Conservation (phyloP, 306 rosid species). For the Trichosanthes cucumerina region DNA sequence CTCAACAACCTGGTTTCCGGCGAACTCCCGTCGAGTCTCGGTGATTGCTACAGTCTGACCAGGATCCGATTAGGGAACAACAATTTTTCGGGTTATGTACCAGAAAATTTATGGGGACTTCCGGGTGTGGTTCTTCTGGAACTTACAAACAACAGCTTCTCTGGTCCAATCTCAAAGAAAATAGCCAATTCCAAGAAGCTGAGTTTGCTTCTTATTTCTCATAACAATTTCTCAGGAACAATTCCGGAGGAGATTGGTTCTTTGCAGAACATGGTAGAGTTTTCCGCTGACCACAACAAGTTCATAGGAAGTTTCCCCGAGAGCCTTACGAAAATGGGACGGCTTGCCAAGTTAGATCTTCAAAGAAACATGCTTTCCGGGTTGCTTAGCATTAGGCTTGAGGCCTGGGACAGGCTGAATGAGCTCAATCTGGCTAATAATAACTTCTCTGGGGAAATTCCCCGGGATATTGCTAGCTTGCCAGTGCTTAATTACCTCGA, state of each 20-base stretch:
- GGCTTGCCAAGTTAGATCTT: constrained; percentile 67
- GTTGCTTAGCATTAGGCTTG: constrained; percentile 36
- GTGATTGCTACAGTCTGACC: constrained; percentile 43
- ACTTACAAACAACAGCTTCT: constrained; percentile 39
- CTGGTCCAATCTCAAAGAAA: constrained; percentile 50
- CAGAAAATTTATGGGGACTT: constrained; percentile 72
- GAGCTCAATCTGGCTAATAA: constrained; percentile 69
- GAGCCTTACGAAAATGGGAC: constrained; percentile 40
- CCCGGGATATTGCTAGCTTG: constrained; percentile 48
- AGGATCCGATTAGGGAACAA: constrained; percentile 57
- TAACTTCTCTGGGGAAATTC: constrained; percentile 51
- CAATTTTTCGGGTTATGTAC: constrained; percentile 51
- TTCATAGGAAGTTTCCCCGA: constrained; percentile 48
- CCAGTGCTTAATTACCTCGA: constrained; percentile 68
- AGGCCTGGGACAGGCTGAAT: constrained; percentile 50
- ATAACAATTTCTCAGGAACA: constrained; percentile 50
- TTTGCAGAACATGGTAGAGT: constrained; percentile 43
- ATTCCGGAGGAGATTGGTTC: constrained; percentile 70
- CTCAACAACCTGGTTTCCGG: constrained; percentile 52
- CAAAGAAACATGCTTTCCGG: constrained; percentile 53
- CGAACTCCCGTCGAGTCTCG: constrained; percentile 45
- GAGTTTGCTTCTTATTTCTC: constrained; percentile 38
- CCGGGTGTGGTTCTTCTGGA: constrained; percentile 56
- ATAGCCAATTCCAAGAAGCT: constrained; percentile 52
- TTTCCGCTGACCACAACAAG: constrained; percentile 41